Evolutionary conservation across 495 filamentous ascomycete genomes (phyloP), one percentile per base, ranked within the genome.

Genomic region (Xylaria flabelliformis): DNA sequence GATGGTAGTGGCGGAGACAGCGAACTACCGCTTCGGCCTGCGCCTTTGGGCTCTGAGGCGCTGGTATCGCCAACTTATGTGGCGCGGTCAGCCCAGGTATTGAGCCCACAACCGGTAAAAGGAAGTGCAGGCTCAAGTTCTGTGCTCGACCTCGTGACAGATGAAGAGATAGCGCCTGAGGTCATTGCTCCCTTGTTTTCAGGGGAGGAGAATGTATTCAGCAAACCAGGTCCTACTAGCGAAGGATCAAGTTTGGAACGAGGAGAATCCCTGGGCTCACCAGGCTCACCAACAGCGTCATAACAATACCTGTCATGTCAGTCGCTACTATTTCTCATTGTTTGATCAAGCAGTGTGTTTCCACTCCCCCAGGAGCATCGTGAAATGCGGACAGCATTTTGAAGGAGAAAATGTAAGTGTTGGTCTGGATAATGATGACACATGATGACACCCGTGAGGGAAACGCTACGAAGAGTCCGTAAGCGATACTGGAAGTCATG

Each of bases 31-130:
- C 73, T 75, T 41, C 80, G 85, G 58, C 74, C 81, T 65, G 74
- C 85, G 34, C 86, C 84, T 44, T 85, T 80, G 69, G 85, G 86
- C 48, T 86, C 85, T 4, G 85, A 88, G 68, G 80, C 80, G 53
- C 73, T 80, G 19, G 74, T 70, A 64, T 85, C 82, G 56, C 85
- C 85, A 50, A 84, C 82, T 51, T 85, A 85, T 76, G 81, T 85
- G 64, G 79, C 83, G 39, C 83, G 77, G 36, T 75, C 77, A 3
- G 66, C 83, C 62, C 64, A 77, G 15, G 75, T 83, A 32, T 69
- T 83, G 53, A 83, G 80, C 65, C 80, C 81, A 48, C 80, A 77
- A 73, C 84, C 82, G 64, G 72, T 83, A 46, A 85, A 83, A 72
- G 82, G 81, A 59, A 72, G 71, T 51, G 69, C 71, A 13, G 72